Conservation (phyloP, 805 yeast species). For the Pichia manshurica region DNA sequence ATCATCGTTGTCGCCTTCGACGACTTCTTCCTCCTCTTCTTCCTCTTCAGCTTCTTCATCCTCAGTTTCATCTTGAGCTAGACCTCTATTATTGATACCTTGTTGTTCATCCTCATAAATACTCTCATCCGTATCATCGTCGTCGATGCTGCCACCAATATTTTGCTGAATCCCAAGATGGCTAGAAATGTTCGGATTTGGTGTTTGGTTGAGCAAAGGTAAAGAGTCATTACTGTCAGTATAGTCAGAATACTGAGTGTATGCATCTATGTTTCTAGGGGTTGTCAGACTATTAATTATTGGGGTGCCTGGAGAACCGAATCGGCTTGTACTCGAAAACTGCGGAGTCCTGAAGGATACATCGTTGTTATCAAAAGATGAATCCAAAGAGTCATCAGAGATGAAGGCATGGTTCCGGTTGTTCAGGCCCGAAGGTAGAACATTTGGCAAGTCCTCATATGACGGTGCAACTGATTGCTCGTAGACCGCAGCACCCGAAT, state of each 20-base stretch:
- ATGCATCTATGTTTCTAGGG: not conserved
- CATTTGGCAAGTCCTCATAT: not conserved
- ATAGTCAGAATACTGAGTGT: not conserved
- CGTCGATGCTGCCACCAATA: not conserved
- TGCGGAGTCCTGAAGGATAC: conserved; percentile 3
- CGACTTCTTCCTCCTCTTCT: not conserved
- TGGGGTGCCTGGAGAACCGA: conserved; percentile 7
- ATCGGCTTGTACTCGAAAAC: not conserved
- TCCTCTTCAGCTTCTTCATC: not conserved
- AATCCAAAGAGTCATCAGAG: conserved; percentile 11
- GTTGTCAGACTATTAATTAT: not conserved
- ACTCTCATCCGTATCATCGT: not conserved
- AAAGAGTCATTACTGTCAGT: not conserved
- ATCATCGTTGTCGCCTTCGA: not conserved
- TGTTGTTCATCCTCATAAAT: not conserved
- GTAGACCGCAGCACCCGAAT: conserved; percentile 12
- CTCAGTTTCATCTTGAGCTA: not conserved
- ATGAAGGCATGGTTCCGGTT: not conserved
- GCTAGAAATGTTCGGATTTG: not conserved
- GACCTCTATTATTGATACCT: not conserved
- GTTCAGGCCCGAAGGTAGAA: conserved; percentile 4
- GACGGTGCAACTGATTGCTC: conserved; percentile 10
- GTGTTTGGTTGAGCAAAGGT: not conserved
- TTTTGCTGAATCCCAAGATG: not conserved
- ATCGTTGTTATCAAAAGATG: conserved; percentile 3